Evolutionary conservation across 768 basidiomycete genomes (phyloP).

Genomic region (Amanita rubescens): DNA sequence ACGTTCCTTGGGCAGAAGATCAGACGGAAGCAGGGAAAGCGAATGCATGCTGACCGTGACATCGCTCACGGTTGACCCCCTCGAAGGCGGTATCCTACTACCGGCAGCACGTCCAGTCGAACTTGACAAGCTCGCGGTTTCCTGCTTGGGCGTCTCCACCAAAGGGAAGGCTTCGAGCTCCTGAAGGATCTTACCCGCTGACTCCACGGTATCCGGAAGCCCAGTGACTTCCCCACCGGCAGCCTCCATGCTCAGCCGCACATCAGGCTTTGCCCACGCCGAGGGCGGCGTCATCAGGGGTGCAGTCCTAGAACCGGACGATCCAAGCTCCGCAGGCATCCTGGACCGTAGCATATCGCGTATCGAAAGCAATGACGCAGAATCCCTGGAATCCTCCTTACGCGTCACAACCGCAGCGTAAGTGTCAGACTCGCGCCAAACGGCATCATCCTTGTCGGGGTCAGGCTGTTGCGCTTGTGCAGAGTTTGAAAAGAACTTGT

Average conservation of each 20-base stretch:
- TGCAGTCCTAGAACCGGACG: neutral
- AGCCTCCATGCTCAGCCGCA: constrained; percentile 42
- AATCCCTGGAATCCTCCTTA: constrained; percentile 58
- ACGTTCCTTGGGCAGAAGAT: constrained; percentile 18
- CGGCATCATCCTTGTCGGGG: constrained; percentile 49
- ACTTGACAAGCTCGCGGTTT: constrained; percentile 11
- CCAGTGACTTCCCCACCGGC: constrained; percentile 43
- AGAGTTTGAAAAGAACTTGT: constrained; percentile 39
- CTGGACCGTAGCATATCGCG: constrained; percentile 57
- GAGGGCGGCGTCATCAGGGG: constrained; percentile 25
- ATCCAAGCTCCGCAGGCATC: constrained; percentile 26
- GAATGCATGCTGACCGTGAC: constrained; percentile 6
- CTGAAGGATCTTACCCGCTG: constrained; percentile 39
- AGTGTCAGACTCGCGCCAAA: constrained; percentile 56
- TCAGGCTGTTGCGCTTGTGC: constrained; percentile 34
- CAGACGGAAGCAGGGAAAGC: constrained; percentile 4
- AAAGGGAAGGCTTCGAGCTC: constrained; percentile 29
- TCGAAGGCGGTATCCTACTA: too few species aligned
- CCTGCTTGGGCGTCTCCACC: constrained; percentile 17
- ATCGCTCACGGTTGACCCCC: constrained; percentile 24
- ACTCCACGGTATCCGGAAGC: constrained; percentile 26
- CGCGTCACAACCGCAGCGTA: constrained; percentile 54
- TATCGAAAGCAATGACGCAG: constrained; percentile 47
- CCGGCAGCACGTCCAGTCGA: too few species aligned
- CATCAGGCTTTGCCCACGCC: constrained; percentile 52